These are phyloP conservation scores for Alternaria sp. DNA, from an alignment of 2,329 filamentous ascomycete species.

Conservation along the genomic window DNA sequence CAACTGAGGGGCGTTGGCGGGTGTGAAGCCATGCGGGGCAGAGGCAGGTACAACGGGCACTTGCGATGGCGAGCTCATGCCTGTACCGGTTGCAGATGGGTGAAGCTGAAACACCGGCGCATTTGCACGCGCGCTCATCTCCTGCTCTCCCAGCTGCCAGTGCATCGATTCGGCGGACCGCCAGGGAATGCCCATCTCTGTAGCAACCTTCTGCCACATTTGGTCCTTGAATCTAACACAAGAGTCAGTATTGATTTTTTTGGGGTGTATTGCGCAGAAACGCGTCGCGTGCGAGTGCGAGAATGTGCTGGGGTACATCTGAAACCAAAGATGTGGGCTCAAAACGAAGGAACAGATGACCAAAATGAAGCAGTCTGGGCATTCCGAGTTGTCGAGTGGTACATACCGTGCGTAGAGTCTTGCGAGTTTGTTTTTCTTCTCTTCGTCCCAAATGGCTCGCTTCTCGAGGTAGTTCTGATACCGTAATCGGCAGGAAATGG, in stretches of 20 bases:
- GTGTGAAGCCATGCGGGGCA: constrained; percentile 45
- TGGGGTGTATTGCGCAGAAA: constrained; percentile 3
- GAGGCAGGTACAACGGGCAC: constrained; percentile 35
- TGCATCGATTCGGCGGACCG: constrained; percentile 97
- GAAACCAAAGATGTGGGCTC: constrained; percentile 18
- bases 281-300: constrained; percentile 15
- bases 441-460: constrained; percentile 94
- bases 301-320: neutral
- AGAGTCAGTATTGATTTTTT: constrained; percentile 31
- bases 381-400: constrained; percentile 20
- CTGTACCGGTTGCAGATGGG: constrained; percentile 46
- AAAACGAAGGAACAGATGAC: constrained; percentile 4
- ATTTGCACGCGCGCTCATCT: constrained; percentile 92
- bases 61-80: constrained; percentile 42
- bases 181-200: constrained; percentile 96
- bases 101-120: constrained; percentile 79
- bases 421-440: constrained; percentile 95
- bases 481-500: constrained; percentile 91
- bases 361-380: constrained; percentile 10
- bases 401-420: constrained; percentile 89
- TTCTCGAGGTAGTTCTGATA: constrained; percentile 98
- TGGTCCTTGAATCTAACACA: constrained; percentile 85
- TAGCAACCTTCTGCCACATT: constrained; percentile 96
- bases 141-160: constrained; percentile 91
- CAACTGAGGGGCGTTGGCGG: constrained; percentile 51